phyloP scores from a whole-genome alignment of 106 monocot species.

The Chionographis japonica region DNA sequence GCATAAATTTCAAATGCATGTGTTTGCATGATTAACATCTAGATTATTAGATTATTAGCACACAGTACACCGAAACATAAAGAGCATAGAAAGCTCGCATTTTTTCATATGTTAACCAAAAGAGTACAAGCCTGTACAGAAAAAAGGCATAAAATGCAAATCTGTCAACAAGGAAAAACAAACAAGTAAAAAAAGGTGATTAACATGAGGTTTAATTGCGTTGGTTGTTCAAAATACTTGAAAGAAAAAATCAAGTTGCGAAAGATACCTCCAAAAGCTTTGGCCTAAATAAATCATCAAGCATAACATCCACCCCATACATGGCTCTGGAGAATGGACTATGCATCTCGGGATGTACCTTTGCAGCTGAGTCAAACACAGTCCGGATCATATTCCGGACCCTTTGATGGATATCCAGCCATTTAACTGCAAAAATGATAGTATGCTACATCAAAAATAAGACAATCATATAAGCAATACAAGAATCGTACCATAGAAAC shows the following conservation, averaged over 20 bases:
- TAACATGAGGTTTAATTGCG: background rate
- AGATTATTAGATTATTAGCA: no score
- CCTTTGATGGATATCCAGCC: slow-evolving; percentile 81
- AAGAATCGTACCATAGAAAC: background rate
- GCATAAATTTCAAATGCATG: no score
- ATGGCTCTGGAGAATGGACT: slow-evolving; percentile 79
- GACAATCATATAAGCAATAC: background rate
- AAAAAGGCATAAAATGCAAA: no score
- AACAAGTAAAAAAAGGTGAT: background rate
- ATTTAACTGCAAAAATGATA: slow-evolving; percentile 50
- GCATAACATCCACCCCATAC: slow-evolving; percentile 97
- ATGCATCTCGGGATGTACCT: slow-evolving; percentile 88
- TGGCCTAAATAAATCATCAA: slow-evolving; percentile 71
- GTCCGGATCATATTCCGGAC: slow-evolving; percentile 63
- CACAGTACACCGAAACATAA: no score
- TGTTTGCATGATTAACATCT: no score
- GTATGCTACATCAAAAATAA: background rate
- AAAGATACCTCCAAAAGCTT: slow-evolving; percentile 87
- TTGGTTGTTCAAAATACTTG: background rate
- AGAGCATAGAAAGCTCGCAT: no score
- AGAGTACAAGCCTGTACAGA: no score
- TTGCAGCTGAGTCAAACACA: slow-evolving; percentile 80
- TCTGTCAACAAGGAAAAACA: background rate
- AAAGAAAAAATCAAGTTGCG: background rate
- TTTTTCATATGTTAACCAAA: no score